Percentiles rank a stretch among this genome's conserved stretches.
These are phyloP conservation scores for Sonneratia caseolaris DNA, from an alignment of 345 rosid genomes.

Conservation along the genomic window DNA sequence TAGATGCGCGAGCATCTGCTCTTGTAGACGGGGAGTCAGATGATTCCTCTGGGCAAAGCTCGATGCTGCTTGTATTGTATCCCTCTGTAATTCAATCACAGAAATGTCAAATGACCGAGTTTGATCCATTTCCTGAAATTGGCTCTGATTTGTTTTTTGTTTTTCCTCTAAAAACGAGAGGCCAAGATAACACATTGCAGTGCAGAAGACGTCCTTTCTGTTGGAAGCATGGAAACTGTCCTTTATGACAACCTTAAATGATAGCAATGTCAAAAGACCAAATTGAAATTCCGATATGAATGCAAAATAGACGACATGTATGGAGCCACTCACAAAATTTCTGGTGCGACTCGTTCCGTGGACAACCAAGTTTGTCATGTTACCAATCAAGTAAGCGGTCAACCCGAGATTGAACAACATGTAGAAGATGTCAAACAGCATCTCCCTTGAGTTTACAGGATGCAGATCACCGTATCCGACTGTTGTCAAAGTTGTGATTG, in stretches of 20 bases:
- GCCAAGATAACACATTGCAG: too few relatives aligned
- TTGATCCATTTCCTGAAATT: neutral
- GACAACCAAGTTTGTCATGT: constrained; percentile 96
- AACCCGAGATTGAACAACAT: constrained; percentile 90
- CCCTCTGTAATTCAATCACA: constrained; percentile 36
- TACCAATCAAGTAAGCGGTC: constrained; percentile 87
- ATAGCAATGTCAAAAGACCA: too few relatives aligned
- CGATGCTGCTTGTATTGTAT: constrained; percentile 70
- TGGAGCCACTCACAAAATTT: constrained; percentile 51
- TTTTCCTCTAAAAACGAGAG: too few relatives aligned
- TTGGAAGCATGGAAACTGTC: too few relatives aligned
- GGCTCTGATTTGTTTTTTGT: too few relatives aligned
- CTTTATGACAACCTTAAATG: too few relatives aligned
- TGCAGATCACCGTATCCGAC: constrained; percentile 95
- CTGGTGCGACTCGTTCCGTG: constrained; percentile 93
- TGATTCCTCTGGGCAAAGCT: constrained; percentile 64
- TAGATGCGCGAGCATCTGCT: constrained; percentile 77
- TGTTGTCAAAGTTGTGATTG: constrained; percentile 87
- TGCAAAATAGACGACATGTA: neutral
- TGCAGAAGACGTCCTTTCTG: too few relatives aligned
- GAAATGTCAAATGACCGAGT: neutral
- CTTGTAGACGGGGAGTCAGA: constrained; percentile 55
- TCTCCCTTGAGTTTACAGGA: constrained; percentile 75
- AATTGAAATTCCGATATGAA: neutral
- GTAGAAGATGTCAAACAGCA: constrained; percentile 80